A percentile compares a stretch with the other conserved stretches of the same genome.
Evolutionary conservation across 768 basidiomycete species (phyloP).

Genomic region (Kwoniella europaea): DNA sequence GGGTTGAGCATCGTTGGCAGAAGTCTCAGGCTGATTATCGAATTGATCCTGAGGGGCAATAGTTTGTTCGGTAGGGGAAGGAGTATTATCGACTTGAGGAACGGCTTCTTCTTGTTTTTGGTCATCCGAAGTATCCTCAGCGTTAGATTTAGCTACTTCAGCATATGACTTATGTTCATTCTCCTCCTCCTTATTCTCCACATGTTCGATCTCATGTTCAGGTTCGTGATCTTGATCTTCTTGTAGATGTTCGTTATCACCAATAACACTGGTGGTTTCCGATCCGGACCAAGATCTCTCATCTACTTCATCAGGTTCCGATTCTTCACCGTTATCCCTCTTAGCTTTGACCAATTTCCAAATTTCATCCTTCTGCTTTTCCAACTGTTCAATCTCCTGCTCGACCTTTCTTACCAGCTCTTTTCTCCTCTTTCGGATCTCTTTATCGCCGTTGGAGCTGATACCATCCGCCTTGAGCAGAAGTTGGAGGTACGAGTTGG

Average conservation of each 20-base stretch:
- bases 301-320: constrained; percentile 29
- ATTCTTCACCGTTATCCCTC: constrained; percentile 39
- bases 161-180: constrained; percentile 16
- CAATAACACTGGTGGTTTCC: constrained; percentile 22
- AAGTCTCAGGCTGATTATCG: neutral
- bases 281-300: constrained; percentile 14
- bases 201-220: constrained; percentile 25
- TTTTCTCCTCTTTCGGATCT: constrained; percentile 65
- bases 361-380: constrained; percentile 39
- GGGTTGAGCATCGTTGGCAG: neutral
- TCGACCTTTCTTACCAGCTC: constrained; percentile 68
- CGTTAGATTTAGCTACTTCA: constrained; percentile 4
- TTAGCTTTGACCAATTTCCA: constrained; percentile 41
- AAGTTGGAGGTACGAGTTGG: constrained; percentile 68
- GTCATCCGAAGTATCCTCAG: neutral
- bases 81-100: neutral
- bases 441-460: constrained; percentile 67
- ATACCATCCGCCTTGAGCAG: constrained; percentile 72
- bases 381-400: constrained; percentile 63
- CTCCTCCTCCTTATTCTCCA: constrained; percentile 24
- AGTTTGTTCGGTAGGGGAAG: neutral
- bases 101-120: neutral
- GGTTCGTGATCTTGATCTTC: constrained; percentile 6
- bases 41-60: too few species aligned
- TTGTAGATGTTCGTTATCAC: constrained; percentile 30